Base-by-base conservation (phyloP, 2,329 filamentous ascomycete species). In the Zasmidium angulare region DNA sequence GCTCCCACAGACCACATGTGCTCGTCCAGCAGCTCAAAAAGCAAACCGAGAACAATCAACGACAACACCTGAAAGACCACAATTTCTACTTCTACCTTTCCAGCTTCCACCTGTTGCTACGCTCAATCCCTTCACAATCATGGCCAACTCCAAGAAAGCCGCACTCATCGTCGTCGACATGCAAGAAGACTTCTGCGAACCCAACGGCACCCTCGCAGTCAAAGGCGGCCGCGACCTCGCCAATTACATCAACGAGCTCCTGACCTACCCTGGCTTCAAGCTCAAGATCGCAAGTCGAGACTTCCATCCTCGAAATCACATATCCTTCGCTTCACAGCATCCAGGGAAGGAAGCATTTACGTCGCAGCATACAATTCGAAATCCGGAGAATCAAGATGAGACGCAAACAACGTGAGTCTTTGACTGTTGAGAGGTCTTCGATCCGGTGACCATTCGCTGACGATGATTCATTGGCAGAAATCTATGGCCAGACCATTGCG, bases 181-280 rank as follows among this genome's bases (percentile, higher is more conserved):
- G 59, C 95, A 98, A 76, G 89, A 97, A 75, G 93, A 98, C 78
- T 98, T 97, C 75, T 96, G 91, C 75, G 90, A 90, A 60, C 92
- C 93, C 12, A 84, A 88, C 63, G 95, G 93, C 63, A 82, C 90
- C n/a, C 86, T 99, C 53, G 88, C 91, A 29, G 91, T 98, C n/a
- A 72, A 84, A 56, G 78, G 82, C 52, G 95, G 88, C 65, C 88
- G 91, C 64, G 78, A 84, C 63, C 87, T 96, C 60, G 83, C 88
- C 9, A 81, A 86, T 2, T 65, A 82, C 19, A 83, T 98, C 77
- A 97, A 97, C 79, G 66, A 77, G 51, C 86, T 98, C 49, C 85
- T 98, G 58, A 66, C 75, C 3, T 81, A 88, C 22, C 87, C 89
- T 50, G 62, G 60, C 0, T 96, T 97, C 72, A 75, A 79, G 43